These are phyloP conservation scores for Scedosporium boydii DNA, from an alignment of 2,329 filamentous ascomycete genomes.

Conservation along the genomic window DNA sequence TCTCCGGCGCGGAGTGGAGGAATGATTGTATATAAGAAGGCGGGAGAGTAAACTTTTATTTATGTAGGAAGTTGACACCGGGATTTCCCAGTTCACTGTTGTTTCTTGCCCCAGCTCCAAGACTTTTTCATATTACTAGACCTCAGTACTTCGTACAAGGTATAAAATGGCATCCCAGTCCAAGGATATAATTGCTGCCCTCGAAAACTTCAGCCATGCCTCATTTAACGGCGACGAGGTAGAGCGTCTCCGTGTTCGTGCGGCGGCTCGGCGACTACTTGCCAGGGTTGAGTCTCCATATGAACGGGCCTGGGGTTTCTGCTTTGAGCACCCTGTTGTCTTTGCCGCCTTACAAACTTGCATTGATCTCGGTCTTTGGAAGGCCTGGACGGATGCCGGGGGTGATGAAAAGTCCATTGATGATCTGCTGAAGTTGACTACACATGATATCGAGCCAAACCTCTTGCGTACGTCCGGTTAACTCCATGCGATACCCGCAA, in stretches of 20 bases:
- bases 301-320: slow-evolving; percentile 21
- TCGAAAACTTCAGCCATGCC: neutral
- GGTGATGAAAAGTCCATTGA: slow-evolving; percentile 18
- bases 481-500: slow-evolving; percentile 3
- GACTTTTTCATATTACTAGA: neutral
- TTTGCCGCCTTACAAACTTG: slow-evolving; percentile 19
- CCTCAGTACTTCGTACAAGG: neutral
- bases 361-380: slow-evolving; percentile 21
- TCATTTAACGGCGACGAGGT: slow-evolving; percentile 5
- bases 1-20: too few species aligned
- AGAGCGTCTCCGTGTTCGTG: slow-evolving; percentile 10
- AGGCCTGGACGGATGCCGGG: slow-evolving; percentile 17
- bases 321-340: slow-evolving; percentile 19
- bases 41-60: too few species aligned
- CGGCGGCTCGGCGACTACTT: slow-evolving; percentile 18
- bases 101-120: neutral
- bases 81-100: too few species aligned
- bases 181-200: neutral
- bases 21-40: too few species aligned
- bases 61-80: too few species aligned
- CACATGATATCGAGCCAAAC: slow-evolving; percentile 16
- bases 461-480: slow-evolving; percentile 14
- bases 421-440: slow-evolving; percentile 17
- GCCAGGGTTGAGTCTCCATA: slow-evolving; percentile 21
- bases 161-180: neutral